Evolutionary conservation across 768 basidiomycete species (phyloP), one percentile per base, ranked within the genome.

Genomic region (Paxillus involutus): DNA sequence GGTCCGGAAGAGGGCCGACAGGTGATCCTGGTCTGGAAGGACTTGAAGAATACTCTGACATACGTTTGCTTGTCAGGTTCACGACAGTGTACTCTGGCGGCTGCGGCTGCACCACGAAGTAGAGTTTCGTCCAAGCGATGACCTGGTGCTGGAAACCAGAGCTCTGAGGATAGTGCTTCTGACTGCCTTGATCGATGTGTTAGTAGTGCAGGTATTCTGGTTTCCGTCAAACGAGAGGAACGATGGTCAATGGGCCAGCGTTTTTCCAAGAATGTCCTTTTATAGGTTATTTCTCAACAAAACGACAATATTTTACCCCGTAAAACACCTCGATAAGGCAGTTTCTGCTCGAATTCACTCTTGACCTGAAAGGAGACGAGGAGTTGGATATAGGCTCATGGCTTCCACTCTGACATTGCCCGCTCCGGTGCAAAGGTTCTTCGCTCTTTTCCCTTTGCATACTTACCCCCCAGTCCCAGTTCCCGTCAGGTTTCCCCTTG

Each of bases 21-120:
- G 86, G 83, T 4, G 83, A 80, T 30, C 75, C 75, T 39, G 86
- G 81, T 51, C 86, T 75, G 21, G 86, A 86, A 13, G 81, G 76
- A 51, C 72, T 76, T 7, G 84, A 85, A 50, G 70, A 69, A 63
- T 73, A 61, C 51, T 77, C 77, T 49, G 75, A 77, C 77, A 72
- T 71, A 39, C 26, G n/a, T 26, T 55, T 44, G 33, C 8, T 49
- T 17, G 43, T 48, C 35, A 51, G 50, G 48, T 29, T 49, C 30
- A 26, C 19, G 32, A 51, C 16, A 14, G 1, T 3, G 39, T 51
- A 24, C n/a, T 4, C 44, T 21, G 41, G 40, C 39, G 39, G 17
- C 39, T 40, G 39, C 39, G 39, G n/a, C 39, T 17, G 16, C 8
- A n/a, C 17, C 39, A 40, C n/a, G 17, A 40, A 40, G 39, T 40